A percentile compares a stretch with the other conserved stretches of the same genome.
Evolutionary conservation across 2,329 filamentous ascomycete genomes (phyloP).

Genomic region (Grosmannia clavigera): DNA sequence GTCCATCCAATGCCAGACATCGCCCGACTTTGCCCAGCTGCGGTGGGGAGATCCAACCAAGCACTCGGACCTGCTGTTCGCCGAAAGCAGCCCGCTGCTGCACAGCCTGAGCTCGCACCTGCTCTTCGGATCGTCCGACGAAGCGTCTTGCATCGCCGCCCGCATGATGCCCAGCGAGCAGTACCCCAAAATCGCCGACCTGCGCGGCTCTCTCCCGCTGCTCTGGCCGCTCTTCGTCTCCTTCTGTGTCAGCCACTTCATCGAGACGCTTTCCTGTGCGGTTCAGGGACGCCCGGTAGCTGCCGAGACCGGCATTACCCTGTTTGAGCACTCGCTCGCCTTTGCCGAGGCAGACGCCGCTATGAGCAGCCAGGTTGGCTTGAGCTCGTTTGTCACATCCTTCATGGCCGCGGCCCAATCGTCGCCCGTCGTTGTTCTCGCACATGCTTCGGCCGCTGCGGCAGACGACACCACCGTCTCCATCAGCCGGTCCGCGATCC

Average conservation of each 20-base stretch:
- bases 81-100: conserved; percentile 55
- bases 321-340: conserved; percentile 90
- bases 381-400: conserved; percentile 46
- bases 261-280: conserved; percentile 80
- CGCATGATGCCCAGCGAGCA: conserved; percentile 53
- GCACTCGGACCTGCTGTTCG: conserved; percentile 56
- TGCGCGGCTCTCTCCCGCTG: conserved; percentile 65
- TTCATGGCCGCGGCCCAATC: conserved; percentile 22
- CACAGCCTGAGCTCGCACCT: conserved; percentile 60
- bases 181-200: conserved; percentile 35
- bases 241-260: conserved; percentile 64
- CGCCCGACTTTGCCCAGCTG: conserved; percentile 54
- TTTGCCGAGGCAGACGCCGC: conserved; percentile 92
- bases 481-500: conserved; percentile 52
- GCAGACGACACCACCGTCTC: conserved; percentile 21
- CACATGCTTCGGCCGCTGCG: conserved; percentile 4
- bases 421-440: conserved; percentile 19
- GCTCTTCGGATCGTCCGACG: conserved; percentile 61
- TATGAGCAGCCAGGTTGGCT: conserved; percentile 65
- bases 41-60: conserved; percentile 58
- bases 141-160: conserved; percentile 61
- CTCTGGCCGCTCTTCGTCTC: conserved; percentile 66
- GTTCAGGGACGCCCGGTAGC: conserved; percentile 70
- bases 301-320: conserved; percentile 87
- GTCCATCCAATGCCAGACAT: conserved; percentile 86